Evolutionary conservation across 176 grass and related monocot species (phyloP), one percentile per base, ranked within the genome.

Genomic region (Juncus effusus): DNA sequence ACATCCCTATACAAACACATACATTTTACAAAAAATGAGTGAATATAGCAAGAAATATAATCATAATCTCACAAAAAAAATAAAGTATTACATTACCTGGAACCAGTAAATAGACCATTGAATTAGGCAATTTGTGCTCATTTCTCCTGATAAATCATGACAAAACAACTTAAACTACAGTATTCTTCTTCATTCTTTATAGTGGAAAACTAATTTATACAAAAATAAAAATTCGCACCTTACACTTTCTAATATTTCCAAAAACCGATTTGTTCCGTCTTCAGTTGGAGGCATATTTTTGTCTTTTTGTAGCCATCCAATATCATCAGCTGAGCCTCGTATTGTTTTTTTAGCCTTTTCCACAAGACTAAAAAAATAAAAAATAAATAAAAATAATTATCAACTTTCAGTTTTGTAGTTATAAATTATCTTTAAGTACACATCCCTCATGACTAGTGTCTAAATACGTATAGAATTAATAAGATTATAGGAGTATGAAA

Each of bases 71-170:
- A 28, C 19, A 28, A 28, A 28, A 28, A 1, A 1, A 28, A 1
- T 1, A 28, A 28, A 28, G 1, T 28, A 28, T 28, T 0, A 28
- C 1, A 61, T 79, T 72, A 91, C 87, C 85, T 77, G 87, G 92
- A 84, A 96, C 65, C 67, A 96, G 64, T 75, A 96, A 77, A 78
- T 96, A 91, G 58, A 96, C 87, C 75, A 96, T 28, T 12, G 92
- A 88, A 81, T 91, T 79, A 63, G 84, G 80, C 54, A 96, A 79
- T 59, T 80, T 96, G 60, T 96, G 87, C 73, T 96, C 84, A 62
- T 90, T 87, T 72, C 90, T 90, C 51, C 84, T 96, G 76, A 42
- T 51, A 28, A 53, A 36, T 16, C 67, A 51, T 42, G 16, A 85
- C 45, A 75, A 49, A 55, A 39, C 40, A 72, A 3, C 19, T 85